Evolutionary conservation across 2,329 filamentous ascomycete genomes (phyloP).

Genomic region (Botrytis hyacinthi): DNA sequence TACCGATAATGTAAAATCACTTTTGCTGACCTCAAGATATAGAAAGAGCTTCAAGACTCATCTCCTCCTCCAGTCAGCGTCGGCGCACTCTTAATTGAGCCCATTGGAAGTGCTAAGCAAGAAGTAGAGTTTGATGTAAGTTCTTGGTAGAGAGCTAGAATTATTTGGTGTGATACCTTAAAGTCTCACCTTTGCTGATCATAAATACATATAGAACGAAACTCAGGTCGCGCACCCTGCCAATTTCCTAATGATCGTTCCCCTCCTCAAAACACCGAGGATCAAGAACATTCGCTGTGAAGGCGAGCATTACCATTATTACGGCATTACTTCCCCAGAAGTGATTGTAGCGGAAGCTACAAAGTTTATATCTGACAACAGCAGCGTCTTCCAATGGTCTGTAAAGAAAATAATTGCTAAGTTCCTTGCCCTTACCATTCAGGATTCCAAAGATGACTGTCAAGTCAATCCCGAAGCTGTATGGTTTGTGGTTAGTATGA

Average conservation of each 20-base stretch:
- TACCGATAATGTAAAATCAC: background rate
- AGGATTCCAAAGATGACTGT: background rate
- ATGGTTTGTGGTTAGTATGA: slow-evolving; percentile 15
- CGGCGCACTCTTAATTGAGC: background rate
- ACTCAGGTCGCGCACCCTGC: background rate
- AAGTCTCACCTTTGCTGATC: background rate
- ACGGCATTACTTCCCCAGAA: background rate
- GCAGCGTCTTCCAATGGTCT: background rate
- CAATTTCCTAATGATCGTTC: background rate
- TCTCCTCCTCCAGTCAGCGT: background rate
- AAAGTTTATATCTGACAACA: slow-evolving; percentile 12
- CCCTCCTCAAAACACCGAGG: background rate
- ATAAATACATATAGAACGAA: background rate
- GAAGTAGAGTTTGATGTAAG: background rate
- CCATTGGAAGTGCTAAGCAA: background rate
- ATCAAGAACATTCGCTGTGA: background rate
- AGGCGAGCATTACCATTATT: background rate
- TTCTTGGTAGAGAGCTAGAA: no score
- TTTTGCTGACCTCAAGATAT: background rate
- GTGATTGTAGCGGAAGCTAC: slow-evolving; percentile 1
- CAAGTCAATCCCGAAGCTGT: background rate
- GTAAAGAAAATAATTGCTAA: background rate
- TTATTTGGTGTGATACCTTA: no score
- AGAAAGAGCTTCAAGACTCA: background rate
- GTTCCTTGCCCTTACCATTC: background rate